Conservation (phyloP, 768 basidiomycete genomes). For the Leccinellum albellum region DNA sequence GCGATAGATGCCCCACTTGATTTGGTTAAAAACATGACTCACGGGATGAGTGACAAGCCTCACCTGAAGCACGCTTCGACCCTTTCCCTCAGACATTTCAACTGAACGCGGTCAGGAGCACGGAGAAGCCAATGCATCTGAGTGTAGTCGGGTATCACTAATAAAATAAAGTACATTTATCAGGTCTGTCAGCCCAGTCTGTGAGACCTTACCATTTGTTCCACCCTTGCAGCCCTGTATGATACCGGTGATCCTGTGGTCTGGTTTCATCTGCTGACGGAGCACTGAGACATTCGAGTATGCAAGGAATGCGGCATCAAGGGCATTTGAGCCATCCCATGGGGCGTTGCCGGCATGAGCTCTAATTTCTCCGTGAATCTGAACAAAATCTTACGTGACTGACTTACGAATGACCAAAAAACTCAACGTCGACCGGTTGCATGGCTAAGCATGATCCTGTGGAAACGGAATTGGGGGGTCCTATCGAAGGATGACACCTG, state of each 20-base stretch:
- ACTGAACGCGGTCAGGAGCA: slow-evolving; percentile 58
- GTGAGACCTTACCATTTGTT: slow-evolving; percentile 54
- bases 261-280: slow-evolving; percentile 84
- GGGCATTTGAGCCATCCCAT: slow-evolving; percentile 84
- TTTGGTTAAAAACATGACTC: slow-evolving; percentile 5
- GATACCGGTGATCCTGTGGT: slow-evolving; percentile 75
- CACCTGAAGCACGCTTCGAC: slow-evolving; percentile 72
- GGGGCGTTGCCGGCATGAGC: slow-evolving; percentile 80
- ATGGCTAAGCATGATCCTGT: slow-evolving; percentile 58
- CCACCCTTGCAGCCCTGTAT: slow-evolving; percentile 66
- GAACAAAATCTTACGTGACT: not conserved
- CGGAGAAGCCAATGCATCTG: slow-evolving; percentile 71
- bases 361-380: slow-evolving; percentile 32
- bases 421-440: slow-evolving; percentile 66
- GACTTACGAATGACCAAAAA: slow-evolving; percentile 67
- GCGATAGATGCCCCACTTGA: slow-evolving; percentile 65
- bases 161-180: slow-evolving; percentile 1
- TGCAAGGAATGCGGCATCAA: slow-evolving; percentile 84
- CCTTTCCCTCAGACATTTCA: slow-evolving; percentile 52
- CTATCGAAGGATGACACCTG: slow-evolving; percentile 74
- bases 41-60: slow-evolving; percentile 20
- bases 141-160: slow-evolving; percentile 83
- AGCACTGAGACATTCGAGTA: slow-evolving; percentile 77
- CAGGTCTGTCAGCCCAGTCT: not conserved
- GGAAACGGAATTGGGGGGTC: slow-evolving; percentile 46